phyloP scores from a whole-genome alignment of 306 rosid genomes.

The Cicer bijugum region DNA sequence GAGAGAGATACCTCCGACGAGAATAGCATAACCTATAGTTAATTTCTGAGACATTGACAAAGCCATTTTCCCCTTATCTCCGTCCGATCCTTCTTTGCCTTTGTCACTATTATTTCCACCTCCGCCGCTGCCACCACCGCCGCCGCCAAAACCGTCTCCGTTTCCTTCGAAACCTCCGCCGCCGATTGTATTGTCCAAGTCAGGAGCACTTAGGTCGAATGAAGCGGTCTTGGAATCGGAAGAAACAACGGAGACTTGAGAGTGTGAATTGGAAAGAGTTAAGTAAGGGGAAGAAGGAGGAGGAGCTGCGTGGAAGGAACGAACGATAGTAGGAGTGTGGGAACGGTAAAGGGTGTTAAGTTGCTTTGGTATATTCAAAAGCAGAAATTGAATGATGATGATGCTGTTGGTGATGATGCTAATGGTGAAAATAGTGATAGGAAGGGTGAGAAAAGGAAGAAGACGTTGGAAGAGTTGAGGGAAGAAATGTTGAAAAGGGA shows the following conservation, averaged over 20 bases:
- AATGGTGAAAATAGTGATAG: conserved; percentile 33
- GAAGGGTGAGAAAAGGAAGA: conserved; percentile 55
- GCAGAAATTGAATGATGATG: conserved; percentile 49
- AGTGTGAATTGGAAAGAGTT: conserved; percentile 28
- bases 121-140: conserved; percentile 53
- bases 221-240: conserved; percentile 53
- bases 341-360: conserved; percentile 31
- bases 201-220: conserved; percentile 50
- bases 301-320: conserved; percentile 6
- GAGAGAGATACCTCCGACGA: conserved; percentile 78
- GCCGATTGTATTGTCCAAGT: conserved; percentile 32
- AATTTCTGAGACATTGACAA: conserved; percentile 93
- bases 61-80: conserved; percentile 56
- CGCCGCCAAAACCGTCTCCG: conserved; percentile 50
- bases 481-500: conserved; percentile 79
- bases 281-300: conserved; percentile 28
- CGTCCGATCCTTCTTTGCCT: conserved; percentile 61
- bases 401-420: background rate
- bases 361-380: conserved; percentile 87
- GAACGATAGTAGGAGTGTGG: background rate
- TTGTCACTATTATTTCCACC: conserved; percentile 50
- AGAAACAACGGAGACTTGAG: conserved; percentile 51
- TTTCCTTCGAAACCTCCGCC: conserved; percentile 37
- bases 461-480: conserved; percentile 82
- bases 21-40: conserved; percentile 88